Conservation (phyloP, 2,329 filamentous ascomycete genomes). For the Exutisphaerella laricina region DNA sequence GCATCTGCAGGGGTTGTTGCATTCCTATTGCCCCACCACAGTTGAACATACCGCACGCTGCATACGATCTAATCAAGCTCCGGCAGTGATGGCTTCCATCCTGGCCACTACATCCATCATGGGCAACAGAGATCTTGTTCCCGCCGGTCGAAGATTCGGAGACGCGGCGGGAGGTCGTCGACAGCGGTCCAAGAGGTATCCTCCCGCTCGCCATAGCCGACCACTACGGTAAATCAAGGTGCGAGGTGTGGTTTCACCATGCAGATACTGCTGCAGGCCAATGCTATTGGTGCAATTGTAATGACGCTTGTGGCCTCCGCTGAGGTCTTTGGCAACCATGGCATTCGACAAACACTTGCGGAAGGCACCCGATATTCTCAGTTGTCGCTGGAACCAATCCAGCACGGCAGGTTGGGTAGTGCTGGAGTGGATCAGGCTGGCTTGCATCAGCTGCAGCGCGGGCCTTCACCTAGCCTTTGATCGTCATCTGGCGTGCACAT, state of each 20-base stretch:
- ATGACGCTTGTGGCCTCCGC: slow-evolving; percentile 9
- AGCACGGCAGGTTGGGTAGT: neutral
- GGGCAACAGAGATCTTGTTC: slow-evolving; percentile 9
- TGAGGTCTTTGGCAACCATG: neutral
- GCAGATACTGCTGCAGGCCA: neutral
- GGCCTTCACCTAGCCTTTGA: neutral
- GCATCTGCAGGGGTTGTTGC: no score
- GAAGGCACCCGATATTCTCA: slow-evolving; percentile 15
- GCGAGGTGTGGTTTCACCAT: neutral
- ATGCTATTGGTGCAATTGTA: slow-evolving; percentile 10
- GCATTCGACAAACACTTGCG: slow-evolving; percentile 2
- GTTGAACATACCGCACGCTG: no score
- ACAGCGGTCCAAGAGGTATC: slow-evolving; percentile 6
- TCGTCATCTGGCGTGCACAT: neutral
- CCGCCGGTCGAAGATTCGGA: slow-evolving; percentile 2
- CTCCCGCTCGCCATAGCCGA: slow-evolving; percentile 1
- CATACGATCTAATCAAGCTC: no score
- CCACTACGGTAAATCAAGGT: neutral
- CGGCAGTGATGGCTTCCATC: no score
- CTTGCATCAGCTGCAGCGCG: neutral
- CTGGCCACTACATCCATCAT: no score
- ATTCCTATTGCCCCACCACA: no score
- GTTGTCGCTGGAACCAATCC: slow-evolving; percentile 12
- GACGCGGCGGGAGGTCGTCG: slow-evolving; percentile 6
- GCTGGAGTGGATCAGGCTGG: neutral